A percentile compares a stretch with the other conserved stretches of the same genome.
Evolutionary conservation across 306 rosid genomes (phyloP).

Genomic region (Glycine soja): DNA sequence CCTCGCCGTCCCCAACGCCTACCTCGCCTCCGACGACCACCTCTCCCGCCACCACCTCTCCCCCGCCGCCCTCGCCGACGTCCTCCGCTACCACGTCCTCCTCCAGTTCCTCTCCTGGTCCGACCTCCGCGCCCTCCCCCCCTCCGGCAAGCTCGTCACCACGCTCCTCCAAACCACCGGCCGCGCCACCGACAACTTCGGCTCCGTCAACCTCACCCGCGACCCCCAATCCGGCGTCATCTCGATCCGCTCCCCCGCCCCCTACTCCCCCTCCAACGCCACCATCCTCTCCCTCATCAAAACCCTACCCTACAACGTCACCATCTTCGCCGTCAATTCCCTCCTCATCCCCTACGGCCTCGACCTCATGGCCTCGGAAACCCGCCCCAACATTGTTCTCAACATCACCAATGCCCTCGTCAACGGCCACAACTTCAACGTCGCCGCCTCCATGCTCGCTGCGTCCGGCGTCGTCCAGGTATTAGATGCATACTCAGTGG

Average conservation of each 20-base stretch:
- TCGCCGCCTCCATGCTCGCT: constrained; percentile 83
- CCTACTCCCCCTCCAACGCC: constrained; percentile 73
- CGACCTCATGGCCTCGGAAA: constrained; percentile 92
- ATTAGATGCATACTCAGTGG: not conserved
- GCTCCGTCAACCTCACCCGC: constrained; percentile 84
- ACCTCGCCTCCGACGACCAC: constrained; percentile 53
- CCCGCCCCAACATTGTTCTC: constrained; percentile 71
- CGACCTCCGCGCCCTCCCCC: constrained; percentile 71
- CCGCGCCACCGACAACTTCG: constrained; percentile 82
- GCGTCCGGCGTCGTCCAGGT: constrained; percentile 90
- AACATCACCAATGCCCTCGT: constrained; percentile 79
- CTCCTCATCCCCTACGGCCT: constrained; percentile 76
- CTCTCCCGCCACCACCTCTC: constrained; percentile 64
- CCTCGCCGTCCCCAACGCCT: constrained; percentile 86
- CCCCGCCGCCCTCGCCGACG: constrained; percentile 67
- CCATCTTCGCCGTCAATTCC: constrained; percentile 75
- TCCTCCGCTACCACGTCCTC: constrained; percentile 96
- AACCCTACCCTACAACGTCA: constrained; percentile 88
- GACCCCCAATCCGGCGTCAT: constrained; percentile 57
- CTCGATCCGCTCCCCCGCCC: constrained; percentile 69
- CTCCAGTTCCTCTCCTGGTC: constrained; percentile 77
- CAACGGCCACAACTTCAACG: constrained; percentile 90
- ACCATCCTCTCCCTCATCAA: constrained; percentile 66
- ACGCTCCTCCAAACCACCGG: constrained; percentile 96
- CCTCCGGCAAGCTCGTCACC: constrained; percentile 84